Percentiles rank a stretch among this genome's conserved stretches.
Evolutionary conservation across 2,329 filamentous ascomycete genomes (phyloP).

Genomic region (Cladobotryum protrusum): DNA sequence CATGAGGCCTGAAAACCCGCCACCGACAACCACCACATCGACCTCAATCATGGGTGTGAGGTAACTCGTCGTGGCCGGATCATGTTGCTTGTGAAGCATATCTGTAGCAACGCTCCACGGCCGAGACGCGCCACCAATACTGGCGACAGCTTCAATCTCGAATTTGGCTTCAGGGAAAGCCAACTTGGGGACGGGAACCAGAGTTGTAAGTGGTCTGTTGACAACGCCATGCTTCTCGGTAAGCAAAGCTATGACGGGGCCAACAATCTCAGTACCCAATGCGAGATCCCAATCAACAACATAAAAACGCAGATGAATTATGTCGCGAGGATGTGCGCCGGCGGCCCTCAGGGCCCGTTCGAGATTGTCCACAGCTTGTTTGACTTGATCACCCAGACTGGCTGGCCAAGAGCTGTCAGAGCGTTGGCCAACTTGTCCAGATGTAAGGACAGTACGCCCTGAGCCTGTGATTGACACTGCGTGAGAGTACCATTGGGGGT

Average conservation of each 20-base stretch:
- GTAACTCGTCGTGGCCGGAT: no score
- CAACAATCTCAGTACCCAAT: not conserved
- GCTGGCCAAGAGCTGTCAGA: not conserved
- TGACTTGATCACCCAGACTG: not conserved
- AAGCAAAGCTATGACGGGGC: not conserved
- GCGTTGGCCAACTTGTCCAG: slow-evolving; percentile 1
- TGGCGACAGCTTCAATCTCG: no score
- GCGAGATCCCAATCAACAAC: slow-evolving; percentile 1
- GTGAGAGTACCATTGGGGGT: not conserved
- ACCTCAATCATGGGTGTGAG: no score
- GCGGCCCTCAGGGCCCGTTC: not conserved
- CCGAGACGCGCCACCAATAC: no score
- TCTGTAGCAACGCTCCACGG: no score
- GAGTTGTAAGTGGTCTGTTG: slow-evolving; percentile 2
- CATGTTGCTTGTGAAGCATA: no score
- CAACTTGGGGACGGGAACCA: slow-evolving; percentile 3
- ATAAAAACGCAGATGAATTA: slow-evolving; percentile 2
- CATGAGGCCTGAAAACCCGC: slow-evolving; percentile 34
- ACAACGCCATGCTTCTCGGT: not conserved
- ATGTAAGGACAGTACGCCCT: not conserved
- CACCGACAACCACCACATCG: slow-evolving; percentile 32
- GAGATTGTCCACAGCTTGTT: not conserved
- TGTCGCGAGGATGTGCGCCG: not conserved
- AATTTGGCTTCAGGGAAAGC: no score
- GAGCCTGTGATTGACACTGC: not conserved